Evolutionary conservation across 768 basidiomycete species (phyloP).

Genomic region (Sporobolomyces phaffii): DNA sequence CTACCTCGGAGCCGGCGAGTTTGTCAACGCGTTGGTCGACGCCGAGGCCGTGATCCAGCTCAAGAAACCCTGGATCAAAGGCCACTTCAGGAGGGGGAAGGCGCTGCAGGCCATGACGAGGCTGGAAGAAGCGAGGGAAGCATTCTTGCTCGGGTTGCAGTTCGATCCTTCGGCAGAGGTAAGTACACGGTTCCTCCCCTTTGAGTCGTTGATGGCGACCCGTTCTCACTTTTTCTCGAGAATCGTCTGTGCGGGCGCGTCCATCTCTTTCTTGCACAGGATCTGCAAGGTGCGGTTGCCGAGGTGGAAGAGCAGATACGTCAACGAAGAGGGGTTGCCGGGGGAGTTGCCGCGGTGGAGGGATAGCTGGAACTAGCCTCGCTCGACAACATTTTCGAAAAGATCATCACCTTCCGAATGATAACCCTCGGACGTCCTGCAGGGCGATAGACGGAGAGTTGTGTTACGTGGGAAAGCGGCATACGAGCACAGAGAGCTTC

Average conservation of each 20-base stretch:
- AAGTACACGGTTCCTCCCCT: too few species aligned
- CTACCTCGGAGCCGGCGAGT: slow-evolving; percentile 68
- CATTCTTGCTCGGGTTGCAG: slow-evolving; percentile 72
- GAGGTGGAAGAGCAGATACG: slow-evolving; percentile 30
- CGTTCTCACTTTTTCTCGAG: too few species aligned
- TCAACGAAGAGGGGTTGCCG: background rate
- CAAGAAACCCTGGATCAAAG: slow-evolving; percentile 86
- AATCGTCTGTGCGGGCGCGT: background rate
- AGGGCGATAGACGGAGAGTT: too few species aligned
- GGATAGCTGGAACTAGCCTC: slow-evolving; percentile 8
- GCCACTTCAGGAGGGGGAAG: slow-evolving; percentile 88
- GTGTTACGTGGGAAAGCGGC: too few species aligned
- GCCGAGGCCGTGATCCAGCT: slow-evolving; percentile 82
- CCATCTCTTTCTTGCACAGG: background rate
- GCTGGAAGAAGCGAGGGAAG: slow-evolving; percentile 70
- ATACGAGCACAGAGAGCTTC: too few species aligned
- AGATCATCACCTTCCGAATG: too few species aligned
- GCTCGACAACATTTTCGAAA: too few species aligned
- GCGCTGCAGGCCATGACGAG: slow-evolving; percentile 68
- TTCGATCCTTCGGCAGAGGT: slow-evolving; percentile 70
- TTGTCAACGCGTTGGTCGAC: slow-evolving; percentile 70
- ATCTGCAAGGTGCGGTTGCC: slow-evolving; percentile 14
- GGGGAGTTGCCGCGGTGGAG: background rate
- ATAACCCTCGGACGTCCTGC: too few species aligned
- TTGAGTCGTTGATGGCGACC: too few species aligned